A percentile compares a stretch with the other conserved stretches of the same genome.
phyloP scores from a whole-genome alignment of 2,329 filamentous ascomycete genomes.

The Ceratocystis huliohia region DNA sequence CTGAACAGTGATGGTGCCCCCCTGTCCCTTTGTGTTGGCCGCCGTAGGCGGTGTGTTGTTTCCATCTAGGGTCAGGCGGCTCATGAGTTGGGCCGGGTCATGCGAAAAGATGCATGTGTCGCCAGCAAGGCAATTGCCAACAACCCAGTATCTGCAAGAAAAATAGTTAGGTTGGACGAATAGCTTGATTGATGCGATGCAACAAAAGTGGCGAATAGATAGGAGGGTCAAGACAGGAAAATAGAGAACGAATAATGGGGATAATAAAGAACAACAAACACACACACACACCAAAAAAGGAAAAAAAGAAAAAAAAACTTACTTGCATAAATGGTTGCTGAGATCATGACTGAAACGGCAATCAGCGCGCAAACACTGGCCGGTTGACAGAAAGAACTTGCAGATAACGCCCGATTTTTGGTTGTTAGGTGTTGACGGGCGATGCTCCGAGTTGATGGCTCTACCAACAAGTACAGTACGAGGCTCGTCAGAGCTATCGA shows the following conservation, averaged over 20 bases:
- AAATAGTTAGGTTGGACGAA: constrained; percentile 24
- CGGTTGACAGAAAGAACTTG: constrained; percentile 91
- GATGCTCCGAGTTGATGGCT: constrained; percentile 63
- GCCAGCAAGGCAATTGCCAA: constrained; percentile 87
- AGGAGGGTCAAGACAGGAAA: constrained; percentile 17
- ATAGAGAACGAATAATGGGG: constrained; percentile 15
- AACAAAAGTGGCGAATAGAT: neutral
- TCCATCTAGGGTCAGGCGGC: constrained; percentile 63
- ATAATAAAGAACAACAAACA: neutral
- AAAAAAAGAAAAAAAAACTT: constrained; percentile 33
- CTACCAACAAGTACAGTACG: constrained; percentile 73
- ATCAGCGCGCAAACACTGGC: constrained; percentile 89
- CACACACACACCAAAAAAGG: constrained; percentile 17
- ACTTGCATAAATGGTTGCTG: constrained; percentile 96
- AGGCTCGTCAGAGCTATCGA: constrained; percentile 37
- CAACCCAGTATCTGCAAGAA: constrained; percentile 70
- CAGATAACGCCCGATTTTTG: constrained; percentile 83
- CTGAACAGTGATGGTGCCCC: constrained; percentile 58
- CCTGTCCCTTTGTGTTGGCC: constrained; percentile 36
- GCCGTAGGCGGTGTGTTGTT: constrained; percentile 45
- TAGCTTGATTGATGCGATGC: too few species aligned
- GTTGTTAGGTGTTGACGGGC: constrained; percentile 63
- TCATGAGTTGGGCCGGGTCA: constrained; percentile 77
- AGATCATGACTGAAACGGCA: constrained; percentile 96
- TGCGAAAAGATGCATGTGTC: constrained; percentile 95